Evolutionary conservation across 2,329 filamentous ascomycete species (phyloP).

Genomic region (Colletotrichum karsti): DNA sequence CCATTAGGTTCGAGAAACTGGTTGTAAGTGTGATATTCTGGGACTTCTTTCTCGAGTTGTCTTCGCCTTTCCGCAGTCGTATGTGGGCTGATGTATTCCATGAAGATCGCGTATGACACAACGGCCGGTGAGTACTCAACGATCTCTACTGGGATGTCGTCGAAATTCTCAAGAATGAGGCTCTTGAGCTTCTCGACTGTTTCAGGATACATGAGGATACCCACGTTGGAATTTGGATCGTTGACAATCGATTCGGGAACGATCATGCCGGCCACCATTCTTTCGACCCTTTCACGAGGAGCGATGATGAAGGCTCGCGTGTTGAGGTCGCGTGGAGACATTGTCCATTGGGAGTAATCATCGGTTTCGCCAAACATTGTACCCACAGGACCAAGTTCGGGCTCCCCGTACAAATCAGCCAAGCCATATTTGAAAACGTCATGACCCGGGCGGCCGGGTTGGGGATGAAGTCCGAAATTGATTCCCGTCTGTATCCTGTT

Average conservation of each 20-base stretch:
- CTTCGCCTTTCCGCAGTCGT: not conserved
- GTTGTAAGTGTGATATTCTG: not conserved
- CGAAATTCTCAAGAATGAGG: not conserved
- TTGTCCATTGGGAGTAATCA: not conserved
- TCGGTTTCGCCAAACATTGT: not conserved
- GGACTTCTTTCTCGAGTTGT: not conserved
- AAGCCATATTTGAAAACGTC: not conserved
- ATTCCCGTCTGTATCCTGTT: not conserved
- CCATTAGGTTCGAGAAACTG: not conserved
- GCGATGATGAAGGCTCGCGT: not conserved
- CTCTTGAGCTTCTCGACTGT: not conserved
- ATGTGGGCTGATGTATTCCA: too few relatives aligned
- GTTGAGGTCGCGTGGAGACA: not conserved
- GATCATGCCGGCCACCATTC: not conserved
- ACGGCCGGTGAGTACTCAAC: not conserved
- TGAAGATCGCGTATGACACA: not conserved
- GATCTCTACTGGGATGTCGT: not conserved
- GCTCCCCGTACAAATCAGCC: not conserved
- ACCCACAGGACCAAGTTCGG: not conserved
- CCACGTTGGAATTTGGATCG: not conserved
- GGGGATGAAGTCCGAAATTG: too few relatives aligned
- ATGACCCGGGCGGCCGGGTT: not conserved
- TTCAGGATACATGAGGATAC: not conserved
- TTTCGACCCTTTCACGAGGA: not conserved
- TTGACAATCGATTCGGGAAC: not conserved